Conservation (phyloP, 129 eudicot species). For the Heracleum sosnowskyi region DNA sequence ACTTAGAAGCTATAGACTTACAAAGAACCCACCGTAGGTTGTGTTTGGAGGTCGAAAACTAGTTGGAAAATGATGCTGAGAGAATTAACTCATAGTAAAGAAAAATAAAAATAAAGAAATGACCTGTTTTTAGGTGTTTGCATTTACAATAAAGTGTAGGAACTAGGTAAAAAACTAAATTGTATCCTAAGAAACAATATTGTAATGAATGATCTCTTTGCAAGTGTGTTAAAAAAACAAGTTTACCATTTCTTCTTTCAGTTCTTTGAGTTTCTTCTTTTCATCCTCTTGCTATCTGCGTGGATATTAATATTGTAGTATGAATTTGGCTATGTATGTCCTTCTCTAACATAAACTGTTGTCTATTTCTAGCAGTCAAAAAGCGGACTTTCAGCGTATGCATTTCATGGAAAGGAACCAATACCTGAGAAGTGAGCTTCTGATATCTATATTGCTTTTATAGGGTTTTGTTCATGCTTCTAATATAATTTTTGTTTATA, state of each 20-base stretch:
- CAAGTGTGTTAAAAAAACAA: neutral
- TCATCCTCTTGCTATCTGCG: neutral
- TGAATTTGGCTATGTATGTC: neutral
- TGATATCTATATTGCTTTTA: neutral
- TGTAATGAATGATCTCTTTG: neutral
- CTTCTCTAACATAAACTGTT: slow-evolving; percentile 5
- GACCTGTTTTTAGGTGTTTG: neutral
- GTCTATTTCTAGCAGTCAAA: slow-evolving; percentile 43
- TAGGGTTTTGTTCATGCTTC: neutral
- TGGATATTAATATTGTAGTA: neutral
- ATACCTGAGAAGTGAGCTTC: slow-evolving; percentile 74
- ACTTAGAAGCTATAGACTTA: neutral
- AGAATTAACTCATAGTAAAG: neutral
- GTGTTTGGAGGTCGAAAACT: neutral
- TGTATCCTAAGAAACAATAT: neutral
- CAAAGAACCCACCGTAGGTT: neutral
- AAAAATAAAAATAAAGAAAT: neutral
- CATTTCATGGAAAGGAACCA: slow-evolving; percentile 71
- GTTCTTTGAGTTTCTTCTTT: neutral
- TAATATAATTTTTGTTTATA: neutral
- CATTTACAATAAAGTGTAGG: neutral
- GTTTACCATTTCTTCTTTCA: neutral
- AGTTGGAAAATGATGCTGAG: neutral
- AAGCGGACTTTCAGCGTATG: slow-evolving; percentile 41
- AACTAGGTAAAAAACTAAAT: neutral